A percentile compares a stretch with the other conserved stretches of the same genome.
phyloP scores from a whole-genome alignment of 2,329 filamentous ascomycete genomes.

The Penicillium sp. region DNA sequence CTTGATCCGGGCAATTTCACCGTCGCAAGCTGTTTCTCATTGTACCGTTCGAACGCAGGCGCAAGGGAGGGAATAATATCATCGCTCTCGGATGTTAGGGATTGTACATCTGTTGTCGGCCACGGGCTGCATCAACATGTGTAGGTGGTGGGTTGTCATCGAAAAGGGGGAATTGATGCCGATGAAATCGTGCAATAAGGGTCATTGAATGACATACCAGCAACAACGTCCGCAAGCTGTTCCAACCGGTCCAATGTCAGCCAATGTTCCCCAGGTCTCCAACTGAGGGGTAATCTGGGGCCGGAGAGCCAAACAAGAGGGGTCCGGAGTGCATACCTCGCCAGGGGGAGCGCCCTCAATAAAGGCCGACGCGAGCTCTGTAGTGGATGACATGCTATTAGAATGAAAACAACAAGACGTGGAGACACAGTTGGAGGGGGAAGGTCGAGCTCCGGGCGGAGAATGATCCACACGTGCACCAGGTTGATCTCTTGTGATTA shows the following conservation, averaged over 20 bases:
- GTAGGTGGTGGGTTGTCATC: too few relatives aligned
- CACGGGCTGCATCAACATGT: slow-evolving; percentile 12
- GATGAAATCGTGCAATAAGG: too few relatives aligned
- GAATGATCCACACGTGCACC: slow-evolving; percentile 18
- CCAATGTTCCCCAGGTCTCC: slow-evolving; percentile 23
- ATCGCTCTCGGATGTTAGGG: slow-evolving; percentile 63
- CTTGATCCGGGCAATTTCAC: slow-evolving; percentile 84
- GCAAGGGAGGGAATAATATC: slow-evolving; percentile 64
- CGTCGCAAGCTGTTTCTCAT: slow-evolving; percentile 86
- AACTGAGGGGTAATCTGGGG: slow-evolving; percentile 4
- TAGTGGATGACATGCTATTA: slow-evolving; percentile 39
- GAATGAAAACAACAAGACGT: background rate
- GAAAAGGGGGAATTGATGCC: too few relatives aligned
- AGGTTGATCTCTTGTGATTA: too few relatives aligned
- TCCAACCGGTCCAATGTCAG: slow-evolving; percentile 16
- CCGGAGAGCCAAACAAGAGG: slow-evolving; percentile 4
- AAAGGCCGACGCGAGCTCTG: slow-evolving; percentile 71
- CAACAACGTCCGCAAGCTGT: slow-evolving; percentile 80
- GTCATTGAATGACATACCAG: too few relatives aligned
- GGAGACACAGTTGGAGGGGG: background rate
- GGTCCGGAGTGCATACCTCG: slow-evolving; percentile 59
- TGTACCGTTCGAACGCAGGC: slow-evolving; percentile 88
- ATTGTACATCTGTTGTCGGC: slow-evolving; percentile 69
- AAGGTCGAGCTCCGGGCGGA: slow-evolving; percentile 18
- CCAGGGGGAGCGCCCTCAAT: slow-evolving; percentile 91